Percentiles rank a stretch among this genome's conserved stretches.
Evolutionary conservation across 768 basidiomycete species (phyloP).

Genomic region (Lepiota subincarnata): DNA sequence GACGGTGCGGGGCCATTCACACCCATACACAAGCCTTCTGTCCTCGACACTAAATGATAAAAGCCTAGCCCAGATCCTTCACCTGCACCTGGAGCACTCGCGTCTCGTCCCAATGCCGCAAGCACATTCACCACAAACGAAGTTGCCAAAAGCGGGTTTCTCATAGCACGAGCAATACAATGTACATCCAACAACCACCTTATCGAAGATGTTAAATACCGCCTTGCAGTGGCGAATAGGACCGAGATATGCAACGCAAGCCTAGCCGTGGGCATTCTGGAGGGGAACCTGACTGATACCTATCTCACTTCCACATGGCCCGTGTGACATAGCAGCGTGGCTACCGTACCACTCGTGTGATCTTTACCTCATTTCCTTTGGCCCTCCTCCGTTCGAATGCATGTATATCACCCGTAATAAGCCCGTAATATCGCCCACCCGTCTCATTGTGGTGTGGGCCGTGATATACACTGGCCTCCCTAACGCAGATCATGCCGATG

Average conservation of each 20-base stretch:
- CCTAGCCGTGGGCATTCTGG: background rate
- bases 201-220: too few species aligned
- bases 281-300: constrained; percentile 1
- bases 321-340: background rate
- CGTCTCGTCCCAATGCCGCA: background rate
- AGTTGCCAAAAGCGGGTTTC: background rate
- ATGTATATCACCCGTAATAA: too few species aligned
- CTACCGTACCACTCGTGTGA: background rate
- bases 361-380: background rate
- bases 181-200: background rate
- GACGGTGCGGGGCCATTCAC: constrained; percentile 5
- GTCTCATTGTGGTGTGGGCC: too few species aligned
- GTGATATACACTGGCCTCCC: too few species aligned
- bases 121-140: background rate
- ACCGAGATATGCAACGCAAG: too few species aligned
- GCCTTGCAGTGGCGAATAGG: too few species aligned
- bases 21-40: background rate
- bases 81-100: background rate
- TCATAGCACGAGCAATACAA: background rate
- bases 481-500: too few species aligned
- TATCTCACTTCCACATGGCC: background rate
- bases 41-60: background rate
- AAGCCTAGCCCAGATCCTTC: background rate
- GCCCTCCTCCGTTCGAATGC: too few species aligned
- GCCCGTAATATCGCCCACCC: too few species aligned